These are phyloP conservation scores for Gracilaria domingensis DNA, from an alignment of 23 red algal genomes.

Conservation along the genomic window DNA sequence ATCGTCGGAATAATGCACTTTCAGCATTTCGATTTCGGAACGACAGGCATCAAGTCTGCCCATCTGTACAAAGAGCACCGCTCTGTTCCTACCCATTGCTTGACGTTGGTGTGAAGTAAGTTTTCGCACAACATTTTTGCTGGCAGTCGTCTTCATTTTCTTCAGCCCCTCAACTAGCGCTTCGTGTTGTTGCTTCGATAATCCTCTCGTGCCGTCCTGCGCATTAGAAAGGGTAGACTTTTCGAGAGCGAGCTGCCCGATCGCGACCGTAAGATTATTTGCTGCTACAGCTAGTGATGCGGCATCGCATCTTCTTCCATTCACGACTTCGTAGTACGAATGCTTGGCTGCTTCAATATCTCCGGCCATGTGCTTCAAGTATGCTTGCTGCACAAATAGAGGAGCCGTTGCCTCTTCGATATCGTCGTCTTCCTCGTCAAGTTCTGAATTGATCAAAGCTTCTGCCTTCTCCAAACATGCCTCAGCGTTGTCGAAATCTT, in stretches of 20 bases:
- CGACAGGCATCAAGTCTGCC: constrained; percentile 70
- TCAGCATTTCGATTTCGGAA: constrained; percentile 56
- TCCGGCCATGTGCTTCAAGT: constrained; percentile 57
- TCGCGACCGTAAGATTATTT: constrained; percentile 60
- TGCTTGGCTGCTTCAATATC: constrained; percentile 46
- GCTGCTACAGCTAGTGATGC: constrained; percentile 69
- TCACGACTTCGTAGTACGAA: constrained; percentile 32
- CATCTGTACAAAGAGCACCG: constrained; percentile 69
- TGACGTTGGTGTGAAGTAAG: constrained; percentile 53
- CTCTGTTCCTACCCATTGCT: constrained; percentile 66
- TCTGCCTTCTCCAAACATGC: constrained; percentile 40
- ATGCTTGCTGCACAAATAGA: constrained; percentile 63
- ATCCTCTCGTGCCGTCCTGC: not conserved
- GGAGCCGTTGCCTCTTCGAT: constrained; percentile 49
- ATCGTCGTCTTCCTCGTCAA: constrained; percentile 64
- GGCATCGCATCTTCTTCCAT: constrained; percentile 53
- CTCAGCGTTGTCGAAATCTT: constrained; percentile 24
- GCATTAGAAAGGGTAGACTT: constrained; percentile 18
- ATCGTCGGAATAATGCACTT: constrained; percentile 52
- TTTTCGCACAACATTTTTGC: constrained; percentile 59
- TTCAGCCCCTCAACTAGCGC: constrained; percentile 71
- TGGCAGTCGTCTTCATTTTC: constrained; percentile 61
- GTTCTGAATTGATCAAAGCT: constrained; percentile 38
- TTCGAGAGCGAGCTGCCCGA: constrained; percentile 61
- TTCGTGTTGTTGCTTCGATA: constrained; percentile 55